Percentiles rank a stretch among this genome's conserved stretches.
These are phyloP conservation scores for Colletotrichum sp. DNA, from an alignment of 2,329 filamentous ascomycete species.

Conservation along the genomic window DNA sequence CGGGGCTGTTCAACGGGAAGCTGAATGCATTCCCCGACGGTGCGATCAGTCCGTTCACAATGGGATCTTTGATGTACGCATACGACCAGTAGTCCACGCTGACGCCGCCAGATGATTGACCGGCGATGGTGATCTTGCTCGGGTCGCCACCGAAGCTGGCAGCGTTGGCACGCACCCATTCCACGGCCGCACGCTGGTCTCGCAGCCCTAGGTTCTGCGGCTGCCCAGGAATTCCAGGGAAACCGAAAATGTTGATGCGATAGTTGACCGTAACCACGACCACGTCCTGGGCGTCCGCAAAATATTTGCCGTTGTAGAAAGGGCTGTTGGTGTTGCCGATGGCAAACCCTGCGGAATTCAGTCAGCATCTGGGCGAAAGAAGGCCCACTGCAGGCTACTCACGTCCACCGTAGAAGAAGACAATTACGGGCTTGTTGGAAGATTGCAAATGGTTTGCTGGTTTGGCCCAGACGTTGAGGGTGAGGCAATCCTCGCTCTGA, in stretches of 20 bases:
- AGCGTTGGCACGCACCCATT: conserved; percentile 54
- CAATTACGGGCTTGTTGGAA: conserved; percentile 35
- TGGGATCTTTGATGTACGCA: conserved; percentile 52
- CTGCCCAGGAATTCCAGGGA: conserved; percentile 34
- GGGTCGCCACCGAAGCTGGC: conserved; percentile 49
- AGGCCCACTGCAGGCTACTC: too few species aligned
- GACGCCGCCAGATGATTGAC: conserved; percentile 46
- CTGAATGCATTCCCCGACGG: conserved; percentile 50
- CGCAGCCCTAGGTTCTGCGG: conserved; percentile 48
- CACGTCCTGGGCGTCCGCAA: conserved; percentile 46
- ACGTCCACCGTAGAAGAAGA: conserved; percentile 42
- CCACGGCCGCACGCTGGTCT: conserved; percentile 54
- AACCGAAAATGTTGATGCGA: conserved; percentile 46
- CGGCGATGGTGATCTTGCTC: conserved; percentile 41
- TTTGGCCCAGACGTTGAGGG: conserved; percentile 41
- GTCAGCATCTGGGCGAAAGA: not conserved
- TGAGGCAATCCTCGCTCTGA: conserved; percentile 40
- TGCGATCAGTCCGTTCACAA: conserved; percentile 49
- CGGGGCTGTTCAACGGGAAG: conserved; percentile 42
- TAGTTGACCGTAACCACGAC: conserved; percentile 53
- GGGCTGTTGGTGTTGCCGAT: conserved; percentile 38
- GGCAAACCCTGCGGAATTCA: conserved; percentile 19
- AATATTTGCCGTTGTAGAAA: conserved; percentile 45
- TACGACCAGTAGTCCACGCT: conserved; percentile 53
- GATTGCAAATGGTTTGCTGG: not conserved